Base-by-base conservation (phyloP, 169 alveolate genomes). In the Haemoproteus tartakovskyi region DNA sequence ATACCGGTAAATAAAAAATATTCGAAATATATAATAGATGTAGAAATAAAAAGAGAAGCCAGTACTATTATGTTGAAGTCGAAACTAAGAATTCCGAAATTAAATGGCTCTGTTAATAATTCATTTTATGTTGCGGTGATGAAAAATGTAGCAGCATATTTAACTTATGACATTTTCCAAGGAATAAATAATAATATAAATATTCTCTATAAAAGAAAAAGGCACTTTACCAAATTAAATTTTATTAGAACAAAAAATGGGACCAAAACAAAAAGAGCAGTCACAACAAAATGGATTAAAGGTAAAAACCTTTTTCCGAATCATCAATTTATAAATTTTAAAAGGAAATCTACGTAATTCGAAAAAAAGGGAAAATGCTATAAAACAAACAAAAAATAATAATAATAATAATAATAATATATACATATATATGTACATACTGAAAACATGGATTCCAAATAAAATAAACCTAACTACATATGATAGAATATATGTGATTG, bases 111-210 rank as follows among this genome's bases (percentile, higher is more conserved):
- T 11, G n/a, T 54, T 6, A 37, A 29, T 22, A 56, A 56, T 8
- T n/a, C 43, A 6, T 74, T 47, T 36, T 36, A 56, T 41, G 18
- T 21, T 30, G 18, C 22, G 43, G 29, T 74, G 24, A 16, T 74
- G 24, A 45, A 74, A 37, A 74, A 29, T 45, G 59, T 74, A 45
- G 74, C 84, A 33, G 33, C 26, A 59, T 47, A 45, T 56, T 26
- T 74, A 56, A 37, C 84, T 2, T 57, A 74, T 74, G 62, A 57
- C 16, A 38, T 74, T 5, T 56, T 56, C 51, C 37, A 74, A 14
- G 84, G 78, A 57, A 74, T 74, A 18, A 43, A 74, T 57, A 57
- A 74, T 29, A 74, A 57, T 21, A 56, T 74, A 12, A 27, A 74
- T 3, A 26, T 74, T 26, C 30, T 56, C 9, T 33, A 57, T 50